Evolutionary conservation across 768 basidiomycete genomes (phyloP).

Genomic region (Mycena haematopus): DNA sequence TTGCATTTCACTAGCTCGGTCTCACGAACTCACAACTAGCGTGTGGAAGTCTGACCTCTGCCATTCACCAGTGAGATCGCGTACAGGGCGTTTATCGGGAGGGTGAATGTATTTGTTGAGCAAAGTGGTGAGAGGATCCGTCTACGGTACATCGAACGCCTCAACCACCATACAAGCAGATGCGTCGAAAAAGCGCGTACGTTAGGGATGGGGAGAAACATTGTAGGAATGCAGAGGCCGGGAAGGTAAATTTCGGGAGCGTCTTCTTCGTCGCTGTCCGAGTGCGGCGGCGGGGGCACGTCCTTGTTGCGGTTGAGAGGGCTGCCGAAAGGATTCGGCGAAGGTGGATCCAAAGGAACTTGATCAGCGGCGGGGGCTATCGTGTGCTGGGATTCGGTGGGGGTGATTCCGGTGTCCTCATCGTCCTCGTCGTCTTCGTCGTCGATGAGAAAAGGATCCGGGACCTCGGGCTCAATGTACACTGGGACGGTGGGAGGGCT

Average conservation of each 20-base stretch:
- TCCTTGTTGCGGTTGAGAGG: conserved; percentile 58
- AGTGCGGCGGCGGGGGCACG: conserved; percentile 55
- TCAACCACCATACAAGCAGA: conserved; percentile 69
- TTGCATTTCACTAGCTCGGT: background rate
- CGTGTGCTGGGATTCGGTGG: conserved; percentile 43
- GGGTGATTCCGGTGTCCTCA: conserved; percentile 37
- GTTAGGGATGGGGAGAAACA: conserved; percentile 91
- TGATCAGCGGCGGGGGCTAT: conserved; percentile 49
- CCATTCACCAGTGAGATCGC: conserved; percentile 82
- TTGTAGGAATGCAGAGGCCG: conserved; percentile 70
- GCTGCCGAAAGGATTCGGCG: conserved; percentile 28
- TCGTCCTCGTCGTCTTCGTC: conserved; percentile 54
- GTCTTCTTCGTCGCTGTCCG: conserved; percentile 55
- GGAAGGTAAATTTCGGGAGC: conserved; percentile 69
- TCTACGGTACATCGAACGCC: conserved; percentile 65
- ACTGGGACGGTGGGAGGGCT: conserved; percentile 34
- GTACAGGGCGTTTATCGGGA: conserved; percentile 72
- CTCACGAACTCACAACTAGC: conserved; percentile 68
- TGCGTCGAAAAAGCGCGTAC: conserved; percentile 67
- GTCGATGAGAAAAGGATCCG: conserved; percentile 69
- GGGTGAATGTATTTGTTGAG: conserved; percentile 85
- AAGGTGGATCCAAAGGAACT: conserved; percentile 44
- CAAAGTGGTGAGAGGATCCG: conserved; percentile 81
- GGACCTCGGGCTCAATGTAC: conserved; percentile 54
- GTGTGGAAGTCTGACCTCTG: conserved; percentile 74